Evolutionary conservation across 1,139 yeast species (phyloP), one percentile per base, ranked within the genome.

Genomic region (Nakaseomyces sp.): DNA sequence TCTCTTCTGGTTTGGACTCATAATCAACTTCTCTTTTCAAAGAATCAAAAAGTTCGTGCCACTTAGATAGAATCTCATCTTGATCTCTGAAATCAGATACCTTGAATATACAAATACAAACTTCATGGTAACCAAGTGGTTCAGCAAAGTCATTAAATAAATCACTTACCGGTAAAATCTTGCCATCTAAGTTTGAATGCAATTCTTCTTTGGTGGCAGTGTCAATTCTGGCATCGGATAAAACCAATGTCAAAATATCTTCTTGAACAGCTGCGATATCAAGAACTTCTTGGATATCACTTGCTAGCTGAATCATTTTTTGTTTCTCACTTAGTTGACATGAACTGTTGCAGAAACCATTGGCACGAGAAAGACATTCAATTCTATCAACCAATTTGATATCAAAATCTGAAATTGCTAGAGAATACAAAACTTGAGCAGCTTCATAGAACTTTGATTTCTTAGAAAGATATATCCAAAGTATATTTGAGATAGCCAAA

Each of bases 201-300:
- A 87, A 76, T 39, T 71, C 71, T 5, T 67, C 63, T 47, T 64
- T 66, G 16, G 59, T 54, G 1, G 49, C 42, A 4, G 50, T 20
- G 43, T 73, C 72, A 43, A 87, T 68, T 55, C 88, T 69, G 9
- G 63, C 58, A 61, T 89, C 97, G 18, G 70, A 64, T 42, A 68
- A 66, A 19, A 88, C 76, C 5, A 78, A 68, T 3, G 74, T 64
- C 45, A 87, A 67, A 26, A 89, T 65, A 56, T 89, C 97, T 60
- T 87, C 84, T 64, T 91, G 98, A 42, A 91, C 73, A 52, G 81
- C 79, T 3, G 96, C 93, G 37, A 91, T 93, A 43, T 86, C 94
- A 56, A 89, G 77, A 43, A 84, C 74, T 58, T 89, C 96, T 53
- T 80, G 83, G 29, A 89, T 82, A 51, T 74, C 70, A 9, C 79